Percentiles rank a stretch among this genome's conserved stretches.
phyloP scores from a whole-genome alignment of 148 eudicot species.

The Camellia lanceoleosa region DNA sequence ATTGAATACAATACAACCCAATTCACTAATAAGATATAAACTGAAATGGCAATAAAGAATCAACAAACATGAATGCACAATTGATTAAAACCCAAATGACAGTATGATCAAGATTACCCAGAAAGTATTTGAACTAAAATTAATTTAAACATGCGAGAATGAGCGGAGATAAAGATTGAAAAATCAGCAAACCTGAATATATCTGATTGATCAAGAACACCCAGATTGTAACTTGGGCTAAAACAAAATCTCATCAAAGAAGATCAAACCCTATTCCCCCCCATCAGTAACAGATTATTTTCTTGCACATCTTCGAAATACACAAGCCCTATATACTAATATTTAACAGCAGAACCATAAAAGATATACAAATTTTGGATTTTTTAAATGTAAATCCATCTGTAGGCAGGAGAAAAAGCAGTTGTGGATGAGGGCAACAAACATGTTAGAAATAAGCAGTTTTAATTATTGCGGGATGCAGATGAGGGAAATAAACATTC shows the following conservation, averaged over 20 bases:
- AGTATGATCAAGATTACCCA: neutral
- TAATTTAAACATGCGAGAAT: neutral
- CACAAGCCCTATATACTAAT: too few relatives aligned
- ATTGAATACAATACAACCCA: conserved; percentile 3
- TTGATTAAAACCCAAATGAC: neutral
- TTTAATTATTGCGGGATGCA: neutral
- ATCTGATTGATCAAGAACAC: too few relatives aligned
- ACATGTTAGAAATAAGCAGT: neutral
- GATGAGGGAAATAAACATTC: neutral
- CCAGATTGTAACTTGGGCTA: neutral
- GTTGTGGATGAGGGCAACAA: neutral
- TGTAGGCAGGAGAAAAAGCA: conserved; percentile 28
- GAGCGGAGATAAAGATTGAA: neutral
- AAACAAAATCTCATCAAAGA: neutral
- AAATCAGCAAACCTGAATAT: conserved; percentile 7
- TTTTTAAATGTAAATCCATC: neutral
- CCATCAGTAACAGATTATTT: too few relatives aligned
- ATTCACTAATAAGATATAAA: conserved; percentile 1
- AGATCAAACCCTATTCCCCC: too few relatives aligned
- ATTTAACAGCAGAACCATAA: neutral
- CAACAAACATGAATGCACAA: neutral
- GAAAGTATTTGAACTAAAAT: neutral
- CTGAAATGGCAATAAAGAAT: neutral
- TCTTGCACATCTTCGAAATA: too few relatives aligned
- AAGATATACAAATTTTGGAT: neutral